Evolutionary conservation across 805 yeast genomes (phyloP).

Genomic region (Wickerhamomyces hampshirensis): DNA sequence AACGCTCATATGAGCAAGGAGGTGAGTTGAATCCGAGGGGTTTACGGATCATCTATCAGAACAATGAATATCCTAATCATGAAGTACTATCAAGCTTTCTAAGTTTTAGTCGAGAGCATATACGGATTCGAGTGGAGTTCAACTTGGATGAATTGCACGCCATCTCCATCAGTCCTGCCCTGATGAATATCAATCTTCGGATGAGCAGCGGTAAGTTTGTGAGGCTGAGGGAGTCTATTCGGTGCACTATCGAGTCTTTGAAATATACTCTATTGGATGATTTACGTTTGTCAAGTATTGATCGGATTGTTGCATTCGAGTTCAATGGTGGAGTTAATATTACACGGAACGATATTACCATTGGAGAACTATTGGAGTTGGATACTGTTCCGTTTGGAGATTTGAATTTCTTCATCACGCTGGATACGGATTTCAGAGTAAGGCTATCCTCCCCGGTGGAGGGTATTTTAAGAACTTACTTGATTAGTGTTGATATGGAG

Average conservation of each 20-base stretch:
- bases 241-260: constrained; percentile 11
- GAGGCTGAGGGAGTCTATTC: constrained; percentile 11
- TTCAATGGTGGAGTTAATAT: constrained; percentile 17
- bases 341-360: constrained; percentile 16
- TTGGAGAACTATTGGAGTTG: constrained; percentile 27
- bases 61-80: constrained; percentile 11
- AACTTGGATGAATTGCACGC: constrained; percentile 7
- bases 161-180: constrained; percentile 8
- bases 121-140: constrained; percentile 19
- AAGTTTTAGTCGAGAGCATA: constrained; percentile 2
- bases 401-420: constrained; percentile 24
- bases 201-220: constrained; percentile 17
- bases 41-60: constrained; percentile 9
- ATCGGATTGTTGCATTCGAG: constrained; percentile 12
- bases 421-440: constrained; percentile 21
- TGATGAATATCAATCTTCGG: constrained; percentile 16
- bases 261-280: constrained; percentile 15
- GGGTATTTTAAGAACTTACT: constrained; percentile 8
- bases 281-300: constrained; percentile 11
- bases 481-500: constrained; percentile 13
- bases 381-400: constrained; percentile 31
- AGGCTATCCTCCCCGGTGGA: constrained; percentile 23
- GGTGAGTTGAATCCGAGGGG: constrained; percentile 16
- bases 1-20: constrained; percentile 12
- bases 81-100: constrained; percentile 11